Base-by-base conservation (phyloP, 2,329 filamentous ascomycete genomes). In the Chrysoporthe puriensis region DNA sequence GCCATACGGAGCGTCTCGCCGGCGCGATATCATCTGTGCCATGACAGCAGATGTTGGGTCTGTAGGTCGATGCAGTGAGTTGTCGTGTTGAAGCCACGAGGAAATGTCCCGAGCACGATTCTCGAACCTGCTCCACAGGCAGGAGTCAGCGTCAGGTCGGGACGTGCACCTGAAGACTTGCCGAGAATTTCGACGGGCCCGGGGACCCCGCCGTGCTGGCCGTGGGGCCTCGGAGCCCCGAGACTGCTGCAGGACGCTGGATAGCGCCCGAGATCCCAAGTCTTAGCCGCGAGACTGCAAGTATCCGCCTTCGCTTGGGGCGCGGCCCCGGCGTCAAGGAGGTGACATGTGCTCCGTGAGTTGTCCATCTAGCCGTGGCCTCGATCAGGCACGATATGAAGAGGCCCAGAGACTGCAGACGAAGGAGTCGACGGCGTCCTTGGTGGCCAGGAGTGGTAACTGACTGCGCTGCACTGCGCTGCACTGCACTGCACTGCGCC, bases 101-200 rank as follows among this genome's bases (percentile, higher is more conserved):
- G 34, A 57, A 40, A n/a, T 40, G n/a, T 16, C n/a, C 13, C 14
- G 14, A 14, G 34, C 54, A 40, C 40, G 7, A 9, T 40, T 6
- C 34, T 57, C 54, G 54, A 9, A n/a, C 54, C 7, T 40, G 16
- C 54, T 57, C 54, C 54, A 40, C 32, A 57, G 54, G 21, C 26
- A 32, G 13, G 36, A 46, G 44, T 46, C 44, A 46, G 6, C 14
- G 8, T 46, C 54, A 57, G 6, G 1, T 40, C 34, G 54, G 54
- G 54, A 57, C 54, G 54, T 57, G 54, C 54, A n/a, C 54, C 16
- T 40, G 34, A 34, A 13, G 54, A 57, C 54, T 26, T 26, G 54
- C 54, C 54, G 54, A 57, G 34, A 57, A 57, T 57, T 40, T 57
- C 34, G 8, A 57, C 14, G 32, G 34, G 54, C 18, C 34, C 54